phyloP scores from a whole-genome alignment of 306 rosid species.

The Lablab purpureus region DNA sequence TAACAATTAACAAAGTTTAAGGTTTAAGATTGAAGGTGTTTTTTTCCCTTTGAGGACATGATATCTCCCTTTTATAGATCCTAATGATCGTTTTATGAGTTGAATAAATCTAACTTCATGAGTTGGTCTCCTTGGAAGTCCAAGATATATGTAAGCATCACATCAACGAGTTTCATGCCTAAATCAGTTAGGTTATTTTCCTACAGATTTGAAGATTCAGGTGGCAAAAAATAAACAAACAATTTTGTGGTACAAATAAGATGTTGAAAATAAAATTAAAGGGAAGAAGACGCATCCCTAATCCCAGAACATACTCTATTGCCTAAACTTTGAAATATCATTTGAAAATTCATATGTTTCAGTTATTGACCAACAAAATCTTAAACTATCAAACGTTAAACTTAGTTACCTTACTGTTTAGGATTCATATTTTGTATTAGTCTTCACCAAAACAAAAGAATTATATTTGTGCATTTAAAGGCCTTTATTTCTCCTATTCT shows the following conservation, averaged over 20 bases:
- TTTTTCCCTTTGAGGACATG: conserved; percentile 9
- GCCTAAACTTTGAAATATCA: too few relatives aligned
- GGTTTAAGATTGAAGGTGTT: conserved; percentile 7
- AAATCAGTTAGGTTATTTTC: not conserved
- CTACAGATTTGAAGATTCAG: not conserved
- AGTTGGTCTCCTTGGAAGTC: not conserved
- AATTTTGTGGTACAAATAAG: too few relatives aligned
- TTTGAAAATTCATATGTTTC: too few relatives aligned
- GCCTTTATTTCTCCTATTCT: too few relatives aligned
- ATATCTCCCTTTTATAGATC: conserved; percentile 7
- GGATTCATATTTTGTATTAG: too few relatives aligned
- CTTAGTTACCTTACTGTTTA: too few relatives aligned
- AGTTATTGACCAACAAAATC: not conserved
- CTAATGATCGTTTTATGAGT: not conserved
- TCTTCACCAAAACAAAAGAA: too few relatives aligned
- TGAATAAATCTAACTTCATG: not conserved
- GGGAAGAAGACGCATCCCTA: too few relatives aligned
- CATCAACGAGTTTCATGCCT: not conserved
- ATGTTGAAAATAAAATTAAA: not conserved
- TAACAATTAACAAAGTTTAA: not conserved
- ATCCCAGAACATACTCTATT: too few relatives aligned
- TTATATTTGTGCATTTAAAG: too few relatives aligned
- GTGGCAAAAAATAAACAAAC: not conserved
- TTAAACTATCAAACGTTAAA: not conserved
- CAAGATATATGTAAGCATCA: not conserved